Conservation (phyloP, 345 rosid genomes). For the Citrus australasica region DNA sequence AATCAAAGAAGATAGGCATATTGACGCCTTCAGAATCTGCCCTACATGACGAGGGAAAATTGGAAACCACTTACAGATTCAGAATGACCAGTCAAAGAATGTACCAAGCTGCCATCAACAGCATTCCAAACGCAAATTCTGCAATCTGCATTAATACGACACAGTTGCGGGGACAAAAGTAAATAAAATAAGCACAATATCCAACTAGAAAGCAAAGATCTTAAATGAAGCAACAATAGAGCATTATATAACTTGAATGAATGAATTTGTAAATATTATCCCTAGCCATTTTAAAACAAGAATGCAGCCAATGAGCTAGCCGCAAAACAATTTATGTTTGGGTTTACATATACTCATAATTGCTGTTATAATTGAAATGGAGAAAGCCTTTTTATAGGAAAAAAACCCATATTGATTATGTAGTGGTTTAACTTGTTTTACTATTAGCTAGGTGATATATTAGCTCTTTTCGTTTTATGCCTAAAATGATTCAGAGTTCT, state of each 20-base stretch:
- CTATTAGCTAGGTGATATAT: not conserved
- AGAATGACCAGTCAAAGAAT: constrained; percentile 94
- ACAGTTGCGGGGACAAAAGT: constrained; percentile 5
- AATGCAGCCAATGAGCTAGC: not conserved
- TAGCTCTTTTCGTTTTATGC: not conserved
- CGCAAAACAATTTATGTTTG: not conserved
- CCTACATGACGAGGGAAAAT: not conserved
- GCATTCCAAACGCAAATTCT: constrained; percentile 99
- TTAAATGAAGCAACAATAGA: not conserved
- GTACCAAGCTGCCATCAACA: constrained; percentile 93
- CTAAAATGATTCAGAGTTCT: not conserved
- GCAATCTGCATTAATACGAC: constrained; percentile 68
- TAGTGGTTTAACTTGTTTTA: not conserved
- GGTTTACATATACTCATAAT: too few relatives aligned
- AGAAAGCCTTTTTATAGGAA: too few relatives aligned
- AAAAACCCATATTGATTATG: too few relatives aligned
- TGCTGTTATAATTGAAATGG: too few relatives aligned
- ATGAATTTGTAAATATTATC: not conserved
- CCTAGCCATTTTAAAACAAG: not conserved
- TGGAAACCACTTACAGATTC: constrained; percentile 66
- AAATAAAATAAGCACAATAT: constrained; percentile 11
- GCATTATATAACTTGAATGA: not conserved
- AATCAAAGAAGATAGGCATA: not conserved
- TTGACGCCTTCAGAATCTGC: not conserved
- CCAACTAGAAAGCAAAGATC: not conserved